Conservation (phyloP, 148 eudicot genomes). For the Chenopodium album region DNA sequence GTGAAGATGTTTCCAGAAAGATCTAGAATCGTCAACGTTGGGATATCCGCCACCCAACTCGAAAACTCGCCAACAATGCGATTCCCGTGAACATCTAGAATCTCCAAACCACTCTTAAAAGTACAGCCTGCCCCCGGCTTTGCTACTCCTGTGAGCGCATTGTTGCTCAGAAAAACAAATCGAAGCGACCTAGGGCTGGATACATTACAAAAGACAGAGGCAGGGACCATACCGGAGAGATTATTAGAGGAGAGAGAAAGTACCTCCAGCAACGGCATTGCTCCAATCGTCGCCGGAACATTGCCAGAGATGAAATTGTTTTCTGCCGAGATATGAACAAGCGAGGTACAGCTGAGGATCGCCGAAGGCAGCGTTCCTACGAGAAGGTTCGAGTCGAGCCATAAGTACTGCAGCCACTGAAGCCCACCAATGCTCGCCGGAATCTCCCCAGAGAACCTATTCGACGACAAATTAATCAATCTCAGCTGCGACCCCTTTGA, state of each 20-base stretch:
- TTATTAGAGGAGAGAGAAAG: slow-evolving; percentile 51
- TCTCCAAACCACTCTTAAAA: slow-evolving; percentile 32
- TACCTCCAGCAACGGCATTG: slow-evolving; percentile 46
- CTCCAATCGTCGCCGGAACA: slow-evolving; percentile 48
- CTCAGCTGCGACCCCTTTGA: slow-evolving; percentile 30
- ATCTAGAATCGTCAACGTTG: slow-evolving; percentile 47
- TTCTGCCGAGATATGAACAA: slow-evolving; percentile 58
- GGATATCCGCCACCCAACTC: slow-evolving; percentile 43
- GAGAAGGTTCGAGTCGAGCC: slow-evolving; percentile 52
- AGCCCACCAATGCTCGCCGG: slow-evolving; percentile 51
- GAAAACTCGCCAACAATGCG: slow-evolving; percentile 54
- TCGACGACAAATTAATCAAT: slow-evolving; percentile 54
- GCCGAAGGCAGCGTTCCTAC: slow-evolving; percentile 68
- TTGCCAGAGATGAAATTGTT: slow-evolving; percentile 55
- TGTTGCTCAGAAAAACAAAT: slow-evolving; percentile 52
- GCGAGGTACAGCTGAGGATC: slow-evolving; percentile 48
- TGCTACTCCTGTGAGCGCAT: slow-evolving; percentile 43
- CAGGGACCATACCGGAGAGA: slow-evolving; percentile 58
- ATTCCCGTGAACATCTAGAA: slow-evolving; percentile 56
- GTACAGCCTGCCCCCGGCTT: slow-evolving; percentile 25
- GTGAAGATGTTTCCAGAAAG: slow-evolving; percentile 53
- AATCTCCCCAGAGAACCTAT: slow-evolving; percentile 49
- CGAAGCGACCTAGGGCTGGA: slow-evolving; percentile 34
- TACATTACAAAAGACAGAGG: slow-evolving; percentile 50
- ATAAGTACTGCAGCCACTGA: slow-evolving; percentile 43